These are phyloP conservation scores for Rutidosis leptorrhynchoides DNA, from an alignment of 129 eudicot species.

Conservation along the genomic window DNA sequence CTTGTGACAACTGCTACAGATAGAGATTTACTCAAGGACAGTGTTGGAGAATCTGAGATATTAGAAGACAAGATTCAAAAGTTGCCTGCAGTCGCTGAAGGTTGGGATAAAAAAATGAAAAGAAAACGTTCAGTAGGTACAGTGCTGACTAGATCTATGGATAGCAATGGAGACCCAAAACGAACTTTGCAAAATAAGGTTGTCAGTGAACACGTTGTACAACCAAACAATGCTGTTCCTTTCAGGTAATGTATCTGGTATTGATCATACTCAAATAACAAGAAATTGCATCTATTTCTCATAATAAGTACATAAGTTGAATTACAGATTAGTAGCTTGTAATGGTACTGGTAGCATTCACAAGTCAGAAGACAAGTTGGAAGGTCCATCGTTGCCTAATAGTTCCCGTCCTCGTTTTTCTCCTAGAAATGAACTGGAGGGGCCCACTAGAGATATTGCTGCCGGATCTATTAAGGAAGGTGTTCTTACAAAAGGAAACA, in stretches of 20 bases:
- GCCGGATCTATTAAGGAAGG: slow-evolving; percentile 65
- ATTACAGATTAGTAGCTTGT: slow-evolving; percentile 59
- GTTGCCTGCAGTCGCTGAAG: slow-evolving; percentile 84
- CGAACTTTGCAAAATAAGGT: slow-evolving; percentile 50
- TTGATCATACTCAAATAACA: slow-evolving; percentile 5
- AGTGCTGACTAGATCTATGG: slow-evolving; percentile 53
- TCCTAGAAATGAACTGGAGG: slow-evolving; percentile 65
- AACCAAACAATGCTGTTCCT: slow-evolving; percentile 44
- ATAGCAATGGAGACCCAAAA: slow-evolving; percentile 60
- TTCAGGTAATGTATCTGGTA: slow-evolving; percentile 46
- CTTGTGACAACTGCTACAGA: slow-evolving; percentile 52
- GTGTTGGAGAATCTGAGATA: slow-evolving; percentile 53
- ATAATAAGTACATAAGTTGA: background rate
- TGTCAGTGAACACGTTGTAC: slow-evolving; percentile 51
- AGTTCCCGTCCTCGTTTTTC: slow-evolving; percentile 50
- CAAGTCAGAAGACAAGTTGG: slow-evolving; percentile 64
- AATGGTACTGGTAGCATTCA: slow-evolving; percentile 41
- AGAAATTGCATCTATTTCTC: background rate
- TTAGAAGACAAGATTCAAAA: slow-evolving; percentile 69
- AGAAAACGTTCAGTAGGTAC: slow-evolving; percentile 80
- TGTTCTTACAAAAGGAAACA: slow-evolving; percentile 50
- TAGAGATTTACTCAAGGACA: slow-evolving; percentile 56
- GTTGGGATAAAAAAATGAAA: slow-evolving; percentile 94
- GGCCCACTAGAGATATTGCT: slow-evolving; percentile 46
- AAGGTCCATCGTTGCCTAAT: slow-evolving; percentile 49